Conservation (phyloP, 495 filamentous ascomycete species). For the Tuber indicum region DNA sequence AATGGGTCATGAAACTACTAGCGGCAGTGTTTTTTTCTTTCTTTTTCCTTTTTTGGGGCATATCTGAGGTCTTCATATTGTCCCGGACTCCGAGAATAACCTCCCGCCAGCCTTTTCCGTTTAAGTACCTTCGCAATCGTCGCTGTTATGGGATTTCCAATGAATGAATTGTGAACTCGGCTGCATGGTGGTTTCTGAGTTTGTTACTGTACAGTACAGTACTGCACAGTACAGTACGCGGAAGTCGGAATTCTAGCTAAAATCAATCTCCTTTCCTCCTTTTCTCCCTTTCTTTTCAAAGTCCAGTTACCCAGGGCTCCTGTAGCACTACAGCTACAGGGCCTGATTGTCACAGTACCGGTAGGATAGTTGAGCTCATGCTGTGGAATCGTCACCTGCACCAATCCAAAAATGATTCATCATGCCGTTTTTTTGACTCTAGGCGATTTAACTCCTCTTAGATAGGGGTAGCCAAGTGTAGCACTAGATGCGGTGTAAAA, state of each 20-base stretch:
- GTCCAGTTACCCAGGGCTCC: too few relatives aligned
- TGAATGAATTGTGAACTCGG: background rate
- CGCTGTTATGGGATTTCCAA: background rate
- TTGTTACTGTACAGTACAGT: background rate
- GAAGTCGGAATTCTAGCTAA: background rate
- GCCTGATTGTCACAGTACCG: background rate
- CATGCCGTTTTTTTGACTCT: background rate
- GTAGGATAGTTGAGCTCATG: background rate
- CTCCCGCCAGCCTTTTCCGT: background rate
- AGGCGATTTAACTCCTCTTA: background rate
- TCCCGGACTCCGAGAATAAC: background rate
- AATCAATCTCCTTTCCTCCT: background rate
- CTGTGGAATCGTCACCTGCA: background rate
- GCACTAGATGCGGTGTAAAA: background rate
- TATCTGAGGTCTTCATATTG: background rate
- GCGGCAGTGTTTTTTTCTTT: background rate
- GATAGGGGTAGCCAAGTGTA: background rate
- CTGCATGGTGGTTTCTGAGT: background rate
- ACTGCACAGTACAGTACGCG: background rate
- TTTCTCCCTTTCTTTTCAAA: too few relatives aligned
- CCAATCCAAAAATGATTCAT: background rate
- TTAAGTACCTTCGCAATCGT: background rate
- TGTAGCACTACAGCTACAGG: background rate
- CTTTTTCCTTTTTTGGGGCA: background rate
- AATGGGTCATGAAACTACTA: background rate